These are phyloP conservation scores for Discostella stelligera DNA, from an alignment of 352 stramenopile genomes.

Conservation along the genomic window DNA sequence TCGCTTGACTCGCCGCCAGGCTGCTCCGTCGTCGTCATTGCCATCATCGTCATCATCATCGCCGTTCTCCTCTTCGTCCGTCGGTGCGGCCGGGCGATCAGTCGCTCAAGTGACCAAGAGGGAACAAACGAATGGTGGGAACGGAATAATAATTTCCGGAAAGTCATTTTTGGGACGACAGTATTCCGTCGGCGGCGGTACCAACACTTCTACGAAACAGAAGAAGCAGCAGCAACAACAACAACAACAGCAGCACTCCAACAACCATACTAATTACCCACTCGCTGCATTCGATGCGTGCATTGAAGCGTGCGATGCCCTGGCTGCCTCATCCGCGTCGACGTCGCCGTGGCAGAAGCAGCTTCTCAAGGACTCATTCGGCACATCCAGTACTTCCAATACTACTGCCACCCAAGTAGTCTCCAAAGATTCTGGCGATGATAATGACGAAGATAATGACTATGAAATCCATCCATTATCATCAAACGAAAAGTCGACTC, in stretches of 20 bases:
- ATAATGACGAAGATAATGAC: neutral
- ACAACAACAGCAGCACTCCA: neutral
- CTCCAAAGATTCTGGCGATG: neutral
- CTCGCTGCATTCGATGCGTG: conserved; percentile 63
- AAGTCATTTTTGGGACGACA: too few relatives aligned
- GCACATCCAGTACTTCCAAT: neutral
- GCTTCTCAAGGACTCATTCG: too few relatives aligned
- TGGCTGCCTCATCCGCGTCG: conserved; percentile 40
- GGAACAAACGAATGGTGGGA: too few relatives aligned
- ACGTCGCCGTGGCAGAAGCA: neutral
- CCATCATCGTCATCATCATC: neutral
- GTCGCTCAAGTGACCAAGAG: too few relatives aligned
- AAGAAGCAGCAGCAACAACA: neutral
- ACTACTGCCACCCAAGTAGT: neutral
- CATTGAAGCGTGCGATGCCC: conserved; percentile 61
- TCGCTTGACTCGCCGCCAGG: conserved; percentile 13
- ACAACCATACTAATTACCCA: conserved; percentile 3
- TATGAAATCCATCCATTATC: neutral
- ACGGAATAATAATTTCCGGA: too few relatives aligned
- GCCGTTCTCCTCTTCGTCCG: neutral
- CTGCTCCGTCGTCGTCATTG: neutral
- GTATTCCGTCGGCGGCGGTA: too few relatives aligned
- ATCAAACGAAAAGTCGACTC: neutral
- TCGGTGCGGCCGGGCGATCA: neutral
- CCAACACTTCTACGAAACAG: neutral